Base-by-base conservation (phyloP, 164 flowering plant genomes). In the Stephania japonica region DNA sequence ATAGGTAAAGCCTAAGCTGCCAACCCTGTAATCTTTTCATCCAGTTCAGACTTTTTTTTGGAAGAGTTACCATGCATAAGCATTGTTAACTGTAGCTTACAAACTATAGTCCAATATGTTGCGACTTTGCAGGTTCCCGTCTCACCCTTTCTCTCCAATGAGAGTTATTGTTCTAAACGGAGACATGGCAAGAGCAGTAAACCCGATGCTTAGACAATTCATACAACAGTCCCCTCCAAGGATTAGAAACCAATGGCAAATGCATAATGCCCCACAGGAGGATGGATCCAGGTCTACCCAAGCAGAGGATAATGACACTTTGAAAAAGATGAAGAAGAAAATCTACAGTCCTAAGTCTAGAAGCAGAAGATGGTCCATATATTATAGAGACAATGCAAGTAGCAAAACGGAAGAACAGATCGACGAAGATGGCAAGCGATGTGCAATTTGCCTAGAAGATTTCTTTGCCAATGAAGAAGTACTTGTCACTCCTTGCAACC, bases 401-500 rank as follows among this genome's bases (percentile, higher is more conserved):
- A 41, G 65, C 24, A 65, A 19, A 63, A 64, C 43, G n/a, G 77
- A 62, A 4, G 74, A 80, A 44, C 83, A 73, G 21, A 70, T 72
- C 2, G 85, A 83, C 23, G 87, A 87, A 6, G 89, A 84, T 21
- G 81, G 79, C 4, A 85, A 86, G 78, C 79, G 86, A 18, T 95
- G 99, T 73, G 83, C 92, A 2, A 77, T 93, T 73, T 95, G 98
- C 84, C 80, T 93, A 71, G 98, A 95, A n/a, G 91, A 90, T 71
- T 91, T 95, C 63, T 86, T 86, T 75, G 77, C 87, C 7, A 73
- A 75, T 42, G 79, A 87, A 65, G 79, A 80, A 27, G 90, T 95
- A 26, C 82, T 81, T 72, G 26, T 87, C 24, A 93, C 98, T 19
- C 99, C 98, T 0, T 93, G 99, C 80, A 79, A 85, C n/a, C 99